Conservation (phyloP, 129 eudicot species). For the Flaveria bidentis region DNA sequence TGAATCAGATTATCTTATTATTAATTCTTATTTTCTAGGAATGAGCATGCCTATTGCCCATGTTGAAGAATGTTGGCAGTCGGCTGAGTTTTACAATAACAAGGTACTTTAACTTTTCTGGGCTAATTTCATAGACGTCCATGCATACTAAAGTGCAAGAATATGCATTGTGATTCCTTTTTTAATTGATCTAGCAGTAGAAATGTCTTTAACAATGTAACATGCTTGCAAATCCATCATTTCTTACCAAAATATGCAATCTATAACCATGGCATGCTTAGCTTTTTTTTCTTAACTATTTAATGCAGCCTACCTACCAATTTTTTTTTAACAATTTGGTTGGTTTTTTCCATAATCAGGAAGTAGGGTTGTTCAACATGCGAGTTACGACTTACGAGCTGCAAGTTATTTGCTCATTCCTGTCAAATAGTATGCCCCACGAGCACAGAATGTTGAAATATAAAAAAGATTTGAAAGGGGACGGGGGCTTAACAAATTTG, state of each 20-base stretch:
- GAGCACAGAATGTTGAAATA: neutral
- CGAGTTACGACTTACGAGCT: neutral
- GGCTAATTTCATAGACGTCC: neutral
- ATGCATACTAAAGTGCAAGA: neutral
- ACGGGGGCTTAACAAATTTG: neutral
- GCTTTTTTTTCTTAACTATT: neutral
- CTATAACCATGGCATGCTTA: neutral
- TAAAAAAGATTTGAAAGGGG: neutral
- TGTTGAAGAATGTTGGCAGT: constrained; percentile 98
- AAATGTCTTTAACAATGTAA: neutral
- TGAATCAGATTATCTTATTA: constrained; percentile 13
- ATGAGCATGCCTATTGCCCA: constrained; percentile 97
- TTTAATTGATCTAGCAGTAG: neutral
- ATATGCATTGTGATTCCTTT: neutral
- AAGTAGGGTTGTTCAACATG: neutral
- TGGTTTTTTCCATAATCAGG: neutral
- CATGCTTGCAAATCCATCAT: neutral
- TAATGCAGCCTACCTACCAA: neutral
- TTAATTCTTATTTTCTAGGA: constrained; percentile 46
- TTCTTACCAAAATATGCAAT: neutral
- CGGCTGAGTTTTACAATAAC: constrained; percentile 90
- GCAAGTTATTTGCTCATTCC: neutral
- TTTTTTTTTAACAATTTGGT: neutral
- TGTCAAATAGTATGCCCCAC: neutral
- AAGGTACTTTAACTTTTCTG: constrained; percentile 50